These are phyloP conservation scores for Hevea brasiliensis DNA, from an alignment of 345 rosid species.

Conservation along the genomic window DNA sequence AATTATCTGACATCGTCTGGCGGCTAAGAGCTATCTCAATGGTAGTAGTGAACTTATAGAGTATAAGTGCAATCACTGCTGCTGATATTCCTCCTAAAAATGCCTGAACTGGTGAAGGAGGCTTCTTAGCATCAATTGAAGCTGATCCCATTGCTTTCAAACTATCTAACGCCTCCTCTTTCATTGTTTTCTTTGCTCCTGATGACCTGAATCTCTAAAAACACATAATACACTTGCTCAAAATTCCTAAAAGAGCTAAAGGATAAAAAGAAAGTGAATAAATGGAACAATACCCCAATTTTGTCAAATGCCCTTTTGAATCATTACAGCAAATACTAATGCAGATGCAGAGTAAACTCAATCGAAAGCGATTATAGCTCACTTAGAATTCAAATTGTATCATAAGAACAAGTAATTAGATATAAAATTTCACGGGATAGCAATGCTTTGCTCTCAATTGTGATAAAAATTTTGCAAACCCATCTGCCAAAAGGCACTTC, in stretches of 20 bases:
- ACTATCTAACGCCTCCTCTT: slow-evolving; percentile 75
- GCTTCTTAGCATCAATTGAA: slow-evolving; percentile 49
- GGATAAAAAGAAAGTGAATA: background rate
- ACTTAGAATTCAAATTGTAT: slow-evolving; percentile 1
- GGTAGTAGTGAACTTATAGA: slow-evolving; percentile 80
- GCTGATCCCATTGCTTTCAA: slow-evolving; percentile 62
- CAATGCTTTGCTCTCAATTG: too few species aligned
- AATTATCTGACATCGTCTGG: slow-evolving; percentile 66
- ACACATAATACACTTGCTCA: slow-evolving; percentile 16
- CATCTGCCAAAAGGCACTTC: background rate
- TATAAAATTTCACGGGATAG: too few species aligned
- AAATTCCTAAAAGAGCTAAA: background rate
- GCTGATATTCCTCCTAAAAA: slow-evolving; percentile 77
- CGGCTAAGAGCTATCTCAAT: slow-evolving; percentile 77
- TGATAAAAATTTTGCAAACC: background rate
- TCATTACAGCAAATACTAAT: background rate
- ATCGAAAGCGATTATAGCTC: background rate
- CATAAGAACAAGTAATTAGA: background rate
- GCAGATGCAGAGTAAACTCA: background rate
- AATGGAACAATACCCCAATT: background rate
- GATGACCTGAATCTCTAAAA: slow-evolving; percentile 72
- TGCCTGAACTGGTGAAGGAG: slow-evolving; percentile 75
- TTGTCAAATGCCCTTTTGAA: background rate
- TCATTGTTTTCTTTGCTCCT: slow-evolving; percentile 64
- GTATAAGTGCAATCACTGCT: slow-evolving; percentile 75